Percentiles rank a stretch among this genome's conserved stretches.
phyloP scores from a whole-genome alignment of 352 stramenopile species.

The Phytophthora niederhauseri region DNA sequence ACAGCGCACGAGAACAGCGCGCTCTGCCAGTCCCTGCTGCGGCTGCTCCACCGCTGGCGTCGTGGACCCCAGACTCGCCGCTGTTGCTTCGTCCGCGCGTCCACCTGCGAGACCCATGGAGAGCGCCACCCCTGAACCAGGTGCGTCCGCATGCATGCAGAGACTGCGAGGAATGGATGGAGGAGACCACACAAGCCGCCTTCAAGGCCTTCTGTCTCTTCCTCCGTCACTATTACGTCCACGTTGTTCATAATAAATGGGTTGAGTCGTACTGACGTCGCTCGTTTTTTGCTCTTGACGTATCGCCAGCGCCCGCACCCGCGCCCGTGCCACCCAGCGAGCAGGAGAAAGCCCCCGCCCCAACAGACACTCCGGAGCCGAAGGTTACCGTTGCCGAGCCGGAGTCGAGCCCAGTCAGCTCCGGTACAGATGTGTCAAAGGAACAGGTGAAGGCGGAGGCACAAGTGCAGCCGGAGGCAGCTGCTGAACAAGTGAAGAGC shows the following conservation, averaged over 20 bases:
- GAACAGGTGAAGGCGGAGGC: conserved; percentile 7
- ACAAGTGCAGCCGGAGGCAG: conserved; percentile 1
- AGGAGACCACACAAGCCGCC: background rate
- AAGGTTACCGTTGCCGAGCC: conserved; percentile 8
- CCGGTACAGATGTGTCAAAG: background rate
- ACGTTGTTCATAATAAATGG: background rate
- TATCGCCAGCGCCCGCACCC: conserved; percentile 7
- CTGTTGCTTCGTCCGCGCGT: background rate
- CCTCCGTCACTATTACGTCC: background rate
- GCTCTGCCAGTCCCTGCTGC: background rate
- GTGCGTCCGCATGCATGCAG: conserved; percentile 17
- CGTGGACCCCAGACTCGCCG: background rate
- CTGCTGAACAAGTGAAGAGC: conserved; percentile 4
- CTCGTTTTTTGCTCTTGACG: background rate
- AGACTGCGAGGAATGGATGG: background rate
- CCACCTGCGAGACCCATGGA: conserved; percentile 19
- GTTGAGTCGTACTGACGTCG: background rate
- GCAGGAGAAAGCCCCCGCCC: background rate
- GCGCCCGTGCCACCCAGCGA: conserved; percentile 6
- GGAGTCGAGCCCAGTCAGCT: conserved; percentile 15
- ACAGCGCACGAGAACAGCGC: conserved; percentile 19
- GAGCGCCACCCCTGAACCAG: conserved; percentile 1
- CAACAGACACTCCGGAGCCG: background rate
- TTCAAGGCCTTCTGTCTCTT: conserved; percentile 12
- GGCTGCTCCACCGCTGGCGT: background rate